Conservation (phyloP, 148 eudicot species). For the Nyssa sinensis region DNA sequence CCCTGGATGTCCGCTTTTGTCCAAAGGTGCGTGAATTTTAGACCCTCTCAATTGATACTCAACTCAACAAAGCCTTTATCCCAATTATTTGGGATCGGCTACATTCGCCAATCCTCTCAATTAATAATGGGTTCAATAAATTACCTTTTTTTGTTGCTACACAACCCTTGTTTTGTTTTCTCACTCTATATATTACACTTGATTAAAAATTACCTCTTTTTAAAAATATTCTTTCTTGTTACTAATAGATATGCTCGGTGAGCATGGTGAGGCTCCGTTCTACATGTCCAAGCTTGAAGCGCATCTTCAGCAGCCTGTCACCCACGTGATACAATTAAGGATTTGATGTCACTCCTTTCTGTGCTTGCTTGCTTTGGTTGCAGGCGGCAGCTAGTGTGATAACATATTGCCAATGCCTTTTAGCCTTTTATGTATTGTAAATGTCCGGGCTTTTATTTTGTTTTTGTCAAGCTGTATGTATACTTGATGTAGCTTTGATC, state of each 20-base stretch:
- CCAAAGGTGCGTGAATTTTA: constrained; percentile 48
- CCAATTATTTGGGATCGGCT: too few relatives aligned
- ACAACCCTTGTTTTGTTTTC: too few relatives aligned
- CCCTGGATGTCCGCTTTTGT: constrained; percentile 92
- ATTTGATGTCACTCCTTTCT: background rate
- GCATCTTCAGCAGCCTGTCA: constrained; percentile 68
- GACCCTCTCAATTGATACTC: background rate
- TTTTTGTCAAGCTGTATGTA: too few relatives aligned
- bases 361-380: constrained; percentile 7
- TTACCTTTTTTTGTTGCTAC: background rate
- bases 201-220: background rate
- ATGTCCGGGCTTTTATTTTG: background rate
- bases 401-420: background rate
- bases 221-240: background rate
- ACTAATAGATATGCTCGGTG: constrained; percentile 45
- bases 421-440: background rate
- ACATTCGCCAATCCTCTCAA: too few relatives aligned
- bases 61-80: too few relatives aligned
- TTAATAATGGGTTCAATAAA: too few relatives aligned
- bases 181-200: too few relatives aligned
- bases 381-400: background rate
- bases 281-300: constrained; percentile 74
- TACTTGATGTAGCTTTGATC: too few relatives aligned
- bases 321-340: constrained; percentile 27
- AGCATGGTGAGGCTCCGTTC: constrained; percentile 58